phyloP scores from a whole-genome alignment of 2,329 filamentous ascomycete species.

The Penicillium digitatum region DNA sequence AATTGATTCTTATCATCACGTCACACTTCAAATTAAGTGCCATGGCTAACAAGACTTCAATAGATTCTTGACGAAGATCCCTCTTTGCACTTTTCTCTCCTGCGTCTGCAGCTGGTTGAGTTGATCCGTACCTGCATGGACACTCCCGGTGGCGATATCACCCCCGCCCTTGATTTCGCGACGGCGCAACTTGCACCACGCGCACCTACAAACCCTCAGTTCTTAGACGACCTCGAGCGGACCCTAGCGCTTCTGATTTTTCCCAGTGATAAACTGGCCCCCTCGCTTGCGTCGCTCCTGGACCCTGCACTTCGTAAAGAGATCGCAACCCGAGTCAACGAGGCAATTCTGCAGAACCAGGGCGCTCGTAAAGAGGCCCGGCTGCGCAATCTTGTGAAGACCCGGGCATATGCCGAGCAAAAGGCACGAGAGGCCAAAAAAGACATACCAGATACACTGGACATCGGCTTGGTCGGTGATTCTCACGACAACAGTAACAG shows the following conservation, averaged over 20 bases:
- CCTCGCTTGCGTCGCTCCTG: slow-evolving; percentile 70
- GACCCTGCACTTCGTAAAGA: slow-evolving; percentile 73
- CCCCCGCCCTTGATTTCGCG: slow-evolving; percentile 78
- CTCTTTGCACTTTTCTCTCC: slow-evolving; percentile 79
- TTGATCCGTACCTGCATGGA: slow-evolving; percentile 75
- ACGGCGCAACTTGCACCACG: slow-evolving; percentile 81
- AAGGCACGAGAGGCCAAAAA: slow-evolving; percentile 48
- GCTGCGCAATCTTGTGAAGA: slow-evolving; percentile 73
- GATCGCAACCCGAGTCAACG: slow-evolving; percentile 86
- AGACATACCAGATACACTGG: slow-evolving; percentile 45
- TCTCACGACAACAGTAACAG: slow-evolving; percentile 19
- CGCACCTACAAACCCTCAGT: slow-evolving; percentile 74
- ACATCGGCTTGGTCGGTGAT: slow-evolving; percentile 42
- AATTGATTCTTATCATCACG: slow-evolving; percentile 12
- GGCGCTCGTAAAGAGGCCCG: slow-evolving; percentile 72
- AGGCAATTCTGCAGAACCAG: slow-evolving; percentile 73
- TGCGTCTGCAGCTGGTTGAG: slow-evolving; percentile 89
- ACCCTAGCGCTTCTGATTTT: slow-evolving; percentile 93
- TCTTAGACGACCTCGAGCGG: slow-evolving; percentile 80
- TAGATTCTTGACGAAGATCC: slow-evolving; percentile 85
- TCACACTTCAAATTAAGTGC: slow-evolving; percentile 12
- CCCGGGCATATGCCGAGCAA: slow-evolving; percentile 79
- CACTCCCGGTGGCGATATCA: slow-evolving; percentile 66
- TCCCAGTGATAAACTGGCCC: slow-evolving; percentile 71
- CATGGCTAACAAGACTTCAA: slow-evolving; percentile 23